A percentile compares a stretch with the other conserved stretches of the same genome.
Conservation (phyloP, 2,329 filamentous ascomycete species). For the Trichoderma guizhouense region DNA sequence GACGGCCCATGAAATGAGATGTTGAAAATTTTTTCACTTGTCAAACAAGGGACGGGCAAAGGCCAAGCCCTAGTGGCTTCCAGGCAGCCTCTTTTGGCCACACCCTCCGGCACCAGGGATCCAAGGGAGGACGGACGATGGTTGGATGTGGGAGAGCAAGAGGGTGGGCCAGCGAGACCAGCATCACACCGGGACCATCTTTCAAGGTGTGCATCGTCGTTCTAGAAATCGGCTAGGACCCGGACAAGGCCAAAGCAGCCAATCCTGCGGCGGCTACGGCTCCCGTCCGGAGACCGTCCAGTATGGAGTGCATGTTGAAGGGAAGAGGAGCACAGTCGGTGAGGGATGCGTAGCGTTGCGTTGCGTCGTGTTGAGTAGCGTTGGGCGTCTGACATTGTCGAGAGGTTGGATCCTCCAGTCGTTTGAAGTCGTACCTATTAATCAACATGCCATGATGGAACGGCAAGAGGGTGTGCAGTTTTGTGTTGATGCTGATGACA, state of each 20-base stretch:
- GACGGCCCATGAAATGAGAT: conserved; percentile 21
- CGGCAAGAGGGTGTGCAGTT: background rate
- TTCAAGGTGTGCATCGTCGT: conserved; percentile 10
- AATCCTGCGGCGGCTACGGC: conserved; percentile 4
- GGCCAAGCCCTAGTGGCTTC: conserved; percentile 14
- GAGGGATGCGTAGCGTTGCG: background rate
- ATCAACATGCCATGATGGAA: background rate
- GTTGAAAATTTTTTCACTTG: conserved; percentile 21
- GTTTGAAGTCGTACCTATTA: background rate
- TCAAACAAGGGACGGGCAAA: conserved; percentile 19
- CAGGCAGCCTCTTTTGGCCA: conserved; percentile 18
- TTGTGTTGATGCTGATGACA: background rate
- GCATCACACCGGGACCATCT: background rate
- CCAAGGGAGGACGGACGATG: conserved; percentile 5
- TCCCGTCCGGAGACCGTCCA: background rate
- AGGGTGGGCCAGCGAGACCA: conserved; percentile 2
- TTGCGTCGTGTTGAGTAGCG: background rate
- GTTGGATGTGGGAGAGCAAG: background rate
- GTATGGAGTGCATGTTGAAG: background rate
- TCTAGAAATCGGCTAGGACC: conserved; percentile 19
- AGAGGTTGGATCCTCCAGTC: background rate
- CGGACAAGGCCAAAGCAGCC: background rate
- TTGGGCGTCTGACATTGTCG: background rate
- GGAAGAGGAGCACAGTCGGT: background rate
- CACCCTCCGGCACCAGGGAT: conserved; percentile 16